Base-by-base conservation (phyloP, 1,139 yeast species). In the Geotrichum australiense region DNA sequence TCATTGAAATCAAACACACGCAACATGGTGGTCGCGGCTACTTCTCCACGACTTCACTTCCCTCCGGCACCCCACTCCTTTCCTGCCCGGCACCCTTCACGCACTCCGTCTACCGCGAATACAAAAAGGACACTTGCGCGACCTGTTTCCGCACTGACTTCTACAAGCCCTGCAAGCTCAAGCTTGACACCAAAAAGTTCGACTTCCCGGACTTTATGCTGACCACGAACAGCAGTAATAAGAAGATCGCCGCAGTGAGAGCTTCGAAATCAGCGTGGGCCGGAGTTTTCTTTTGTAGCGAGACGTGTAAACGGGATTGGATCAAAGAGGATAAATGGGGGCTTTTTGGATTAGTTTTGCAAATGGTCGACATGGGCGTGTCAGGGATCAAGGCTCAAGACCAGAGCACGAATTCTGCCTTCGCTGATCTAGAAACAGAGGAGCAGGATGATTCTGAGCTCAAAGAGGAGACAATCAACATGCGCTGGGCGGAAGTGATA, bases 111-210 rank as follows among this genome's bases (percentile, higher is more conserved):
- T 59, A 69, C 22, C 66, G 70, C 45, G 78, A 76, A 5, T 80
- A 76, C 56, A 70, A 75, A 43, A 79, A 78, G 52, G 87, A 80
- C 53, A 82, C 77, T 1, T 80, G 89, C 54, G 66, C 71, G 3
- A 53, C 56, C 45, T 80, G 89, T 53, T 77, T 70, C 53, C 48
- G 50, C 2, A 80, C 77, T 53, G 65, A 66, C 32, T 58, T 68
- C 51, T 83, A 84, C 1, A 61, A 57, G 32, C 60, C 65, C 27
- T 63, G 76, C 62, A 78, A 73, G 42, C 37, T 51, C 28, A 50
- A 50, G 39, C 46, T 56, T n/a, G n/a, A n/a, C n/a, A n/a, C n/a
- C n/a, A n/a, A n/a, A n/a, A n/a, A n/a, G n/a, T n/a, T n/a, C n/a
- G n/a, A n/a, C n/a, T n/a, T n/a, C n/a, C n/a, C 19, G 47, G 32